Percentiles rank a stretch among this genome's conserved stretches.
Evolutionary conservation across 495 filamentous ascomycete genomes (phyloP).

Genomic region (Pseudoneurospora amorphoporcata): DNA sequence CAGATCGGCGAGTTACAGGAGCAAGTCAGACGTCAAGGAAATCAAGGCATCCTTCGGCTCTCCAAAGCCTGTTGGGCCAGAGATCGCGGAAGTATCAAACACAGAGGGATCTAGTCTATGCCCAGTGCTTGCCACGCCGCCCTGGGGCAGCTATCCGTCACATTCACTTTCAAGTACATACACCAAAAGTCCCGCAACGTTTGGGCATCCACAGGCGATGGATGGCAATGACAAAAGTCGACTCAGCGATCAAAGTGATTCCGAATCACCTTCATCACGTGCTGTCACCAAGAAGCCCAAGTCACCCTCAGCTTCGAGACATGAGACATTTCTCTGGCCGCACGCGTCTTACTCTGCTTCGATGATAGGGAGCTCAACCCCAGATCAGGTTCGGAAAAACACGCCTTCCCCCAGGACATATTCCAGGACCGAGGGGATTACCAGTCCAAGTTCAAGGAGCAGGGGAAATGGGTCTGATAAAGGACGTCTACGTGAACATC

Average conservation of each 20-base stretch:
- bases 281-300: constrained; percentile 15
- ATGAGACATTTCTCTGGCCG: not conserved
- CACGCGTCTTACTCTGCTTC: not conserved
- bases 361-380: not conserved
- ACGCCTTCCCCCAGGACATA: not conserved
- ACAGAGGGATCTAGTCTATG: not conserved
- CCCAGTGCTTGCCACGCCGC: not conserved
- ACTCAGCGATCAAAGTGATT: constrained; percentile 6
- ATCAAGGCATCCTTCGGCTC: not conserved
- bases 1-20: not conserved
- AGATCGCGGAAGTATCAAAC: not conserved
- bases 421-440: constrained; percentile 2
- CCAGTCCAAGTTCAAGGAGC: not conserved
- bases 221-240: constrained; percentile 4
- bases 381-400: not conserved
- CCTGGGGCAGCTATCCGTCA: not conserved
- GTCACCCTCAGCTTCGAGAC: not conserved
- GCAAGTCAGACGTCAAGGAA: not conserved
- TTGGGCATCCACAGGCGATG: constrained; percentile 12
- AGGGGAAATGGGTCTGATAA: constrained; percentile 1
- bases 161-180: not conserved
- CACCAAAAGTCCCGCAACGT: not conserved
- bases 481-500: not conserved
- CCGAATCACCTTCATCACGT: constrained; percentile 18
- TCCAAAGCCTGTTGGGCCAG: not conserved